These are phyloP conservation scores for Candida koratica DNA, from an alignment of 805 yeast genomes.

Conservation along the genomic window DNA sequence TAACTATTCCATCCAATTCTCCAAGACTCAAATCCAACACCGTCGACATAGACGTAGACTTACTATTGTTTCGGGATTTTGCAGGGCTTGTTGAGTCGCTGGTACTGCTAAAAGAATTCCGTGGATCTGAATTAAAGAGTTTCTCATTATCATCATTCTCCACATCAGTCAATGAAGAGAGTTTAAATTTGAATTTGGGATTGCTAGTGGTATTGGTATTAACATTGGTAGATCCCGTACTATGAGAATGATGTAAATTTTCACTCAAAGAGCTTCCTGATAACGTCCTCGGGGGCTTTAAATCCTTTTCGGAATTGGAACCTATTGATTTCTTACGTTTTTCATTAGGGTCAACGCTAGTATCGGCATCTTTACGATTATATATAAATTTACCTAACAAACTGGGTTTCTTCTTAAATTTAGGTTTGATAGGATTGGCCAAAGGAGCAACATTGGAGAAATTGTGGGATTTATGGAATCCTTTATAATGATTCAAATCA, in stretches of 20 bases:
- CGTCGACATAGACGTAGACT: constrained; percentile 5
- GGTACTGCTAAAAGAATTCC: constrained; percentile 4
- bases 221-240: constrained; percentile 15
- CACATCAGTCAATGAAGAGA: constrained; percentile 26
- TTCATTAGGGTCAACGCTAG: constrained; percentile 4
- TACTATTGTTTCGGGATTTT: constrained; percentile 8
- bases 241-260: constrained; percentile 19
- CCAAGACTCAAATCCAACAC: constrained; percentile 9
- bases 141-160: constrained; percentile 1
- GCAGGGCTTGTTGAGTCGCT: constrained; percentile 5
- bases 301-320: background rate
- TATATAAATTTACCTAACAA: constrained; percentile 39
- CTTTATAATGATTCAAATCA: constrained; percentile 28
- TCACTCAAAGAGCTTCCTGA: constrained; percentile 2
- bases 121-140: constrained; percentile 6
- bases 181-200: constrained; percentile 33
- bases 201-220: too few relatives aligned
- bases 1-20: constrained; percentile 13
- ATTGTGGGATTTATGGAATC: constrained; percentile 35
- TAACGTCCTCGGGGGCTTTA: background rate
- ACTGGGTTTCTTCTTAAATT: constrained; percentile 35
- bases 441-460: constrained; percentile 42
- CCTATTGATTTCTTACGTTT: constrained; percentile 2
- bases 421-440: constrained; percentile 47
- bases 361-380: constrained; percentile 29